Evolutionary conservation across 2,329 filamentous ascomycete species (phyloP), one percentile per base, ranked within the genome.

Genomic region (Talaromyces sp.): DNA sequence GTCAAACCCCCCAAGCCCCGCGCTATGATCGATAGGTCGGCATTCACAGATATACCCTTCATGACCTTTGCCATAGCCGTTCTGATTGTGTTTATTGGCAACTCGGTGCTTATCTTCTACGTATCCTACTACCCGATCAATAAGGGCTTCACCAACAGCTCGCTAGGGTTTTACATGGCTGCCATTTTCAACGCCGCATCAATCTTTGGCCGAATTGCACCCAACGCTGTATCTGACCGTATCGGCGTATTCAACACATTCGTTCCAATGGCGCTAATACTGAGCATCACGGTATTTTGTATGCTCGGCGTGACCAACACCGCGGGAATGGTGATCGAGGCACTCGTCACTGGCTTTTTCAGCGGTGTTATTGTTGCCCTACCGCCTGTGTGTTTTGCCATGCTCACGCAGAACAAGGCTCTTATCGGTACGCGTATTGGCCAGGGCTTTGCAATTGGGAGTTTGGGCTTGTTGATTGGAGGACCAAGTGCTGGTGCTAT

Each of bases 131-230:
- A 80, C 55, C 77, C 78, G 2, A 66, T 76, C 3, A 66, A 68
- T 1, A 70, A 77, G 0, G 73, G 77, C 1, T 77, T 79, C n/a
- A 75, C 80, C 0, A 70, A 75, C 62, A 66, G 76, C 3, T 77
- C 81, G 0, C 71, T 89, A 1, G 84, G 84, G 0, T 88, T 86
- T 64, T 90, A 89, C 67, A 78, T 90, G 19, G 74, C 90, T 3
- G 82, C 87, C 1, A 85, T 90, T 62, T 78, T 90, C 65, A 90
- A 90, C 68, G 84, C 80, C 0, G 83, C 85, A 1, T 86, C 83
- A 0, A 80, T 81, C 0, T 78, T 84, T 26, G 86, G 85, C 0
- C 81, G 85, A 9, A 79, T 87, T 46, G 72, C 84, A 2, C 84
- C 86, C 0, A 81, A 80, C 0, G 65, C 74, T 0, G 64, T 85